Base-by-base conservation (phyloP, 2,329 filamentous ascomycete genomes). In the Pezicula neosporulosa region DNA sequence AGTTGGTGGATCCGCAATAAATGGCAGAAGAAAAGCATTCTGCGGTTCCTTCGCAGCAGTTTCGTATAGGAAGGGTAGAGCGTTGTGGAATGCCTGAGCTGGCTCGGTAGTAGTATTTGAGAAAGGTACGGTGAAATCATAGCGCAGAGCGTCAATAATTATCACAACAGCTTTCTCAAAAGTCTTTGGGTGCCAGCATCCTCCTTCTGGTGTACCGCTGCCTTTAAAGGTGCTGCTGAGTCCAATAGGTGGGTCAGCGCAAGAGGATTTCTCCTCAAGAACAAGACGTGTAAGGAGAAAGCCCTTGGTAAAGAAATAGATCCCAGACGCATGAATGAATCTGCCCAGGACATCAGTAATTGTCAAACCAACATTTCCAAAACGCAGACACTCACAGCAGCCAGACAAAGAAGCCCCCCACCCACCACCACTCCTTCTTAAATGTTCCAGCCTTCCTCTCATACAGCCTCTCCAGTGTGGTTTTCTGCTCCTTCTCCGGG, bases 1-100 rank as follows among this genome's bases (percentile, higher is more conserved):
- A 3, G 94, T 99, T 6, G 94, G 94, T 35, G 94, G 93, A 65
- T 99, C 94, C 37, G 94, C 94, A 64, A 99, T 97, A 70, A 99
- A 99, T 1, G 94, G 94, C 24, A 92, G 79, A 44, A 99, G 75
- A 64, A 99, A 90, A 1, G 94, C 92, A 68, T 96, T 90, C 50
- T 86, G 75, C 0, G 94, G 94, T 44, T 81, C 77, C 51, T 82
- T 74, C 52, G 85, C 72, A 0, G 93, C 87, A 10, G 86, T 91
- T 63, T 96, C 89, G 73, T 97, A 87, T 24, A 97, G 74, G 48
- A 96, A 82, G 1, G 91, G 89, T 33, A 99, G 81, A 6, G 91
- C 87, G 67, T 99, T 88, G 70, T 97, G 92, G 68, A 90, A 99
- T 54, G 87, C 73, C 12, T 68, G 68, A 21, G 56, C 53, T n/a